phyloP scores from a whole-genome alignment of 177 flowering plant species.

The Telopea speciosissima region DNA sequence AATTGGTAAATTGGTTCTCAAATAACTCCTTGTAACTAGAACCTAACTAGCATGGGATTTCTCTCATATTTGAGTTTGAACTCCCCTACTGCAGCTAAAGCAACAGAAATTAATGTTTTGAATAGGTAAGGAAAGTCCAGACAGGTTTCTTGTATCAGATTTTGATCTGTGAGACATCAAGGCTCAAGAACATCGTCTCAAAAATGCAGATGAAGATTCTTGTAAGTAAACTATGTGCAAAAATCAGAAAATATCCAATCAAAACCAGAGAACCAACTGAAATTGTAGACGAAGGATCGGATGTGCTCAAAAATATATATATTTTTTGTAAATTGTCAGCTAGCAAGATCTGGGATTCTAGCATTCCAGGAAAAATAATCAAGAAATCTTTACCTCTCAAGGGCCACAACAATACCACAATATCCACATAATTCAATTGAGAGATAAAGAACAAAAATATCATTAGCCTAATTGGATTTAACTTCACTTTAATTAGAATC shows the following conservation, averaged over 20 bases:
- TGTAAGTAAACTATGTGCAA: not conserved
- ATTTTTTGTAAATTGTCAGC: not conserved
- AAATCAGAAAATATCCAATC: not conserved
- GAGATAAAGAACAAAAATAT: not conserved
- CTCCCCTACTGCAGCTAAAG: not conserved
- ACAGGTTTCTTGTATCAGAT: not conserved
- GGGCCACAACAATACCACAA: not conserved
- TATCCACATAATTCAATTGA: not conserved
- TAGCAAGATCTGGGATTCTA: not conserved
- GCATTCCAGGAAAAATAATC: not conserved
- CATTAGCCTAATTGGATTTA: not conserved
- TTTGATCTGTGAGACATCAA: not conserved
- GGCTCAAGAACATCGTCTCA: not conserved
- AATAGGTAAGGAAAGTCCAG: not conserved
- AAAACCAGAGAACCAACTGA: not conserved
- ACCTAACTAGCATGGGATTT: not conserved
- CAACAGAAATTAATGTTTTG: not conserved
- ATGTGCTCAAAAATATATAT: not conserved
- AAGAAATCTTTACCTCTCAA: not conserved
- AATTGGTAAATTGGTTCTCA: not conserved
- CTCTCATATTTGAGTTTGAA: not conserved
- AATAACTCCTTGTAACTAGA: not conserved
- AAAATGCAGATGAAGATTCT: not conserved
- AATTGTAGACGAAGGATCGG: not conserved
- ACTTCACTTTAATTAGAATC: not conserved